Evolutionary conservation across 257 asterid genomes (phyloP), one percentile per base, ranked within the genome.

Genomic region (Gentiana dahurica): DNA sequence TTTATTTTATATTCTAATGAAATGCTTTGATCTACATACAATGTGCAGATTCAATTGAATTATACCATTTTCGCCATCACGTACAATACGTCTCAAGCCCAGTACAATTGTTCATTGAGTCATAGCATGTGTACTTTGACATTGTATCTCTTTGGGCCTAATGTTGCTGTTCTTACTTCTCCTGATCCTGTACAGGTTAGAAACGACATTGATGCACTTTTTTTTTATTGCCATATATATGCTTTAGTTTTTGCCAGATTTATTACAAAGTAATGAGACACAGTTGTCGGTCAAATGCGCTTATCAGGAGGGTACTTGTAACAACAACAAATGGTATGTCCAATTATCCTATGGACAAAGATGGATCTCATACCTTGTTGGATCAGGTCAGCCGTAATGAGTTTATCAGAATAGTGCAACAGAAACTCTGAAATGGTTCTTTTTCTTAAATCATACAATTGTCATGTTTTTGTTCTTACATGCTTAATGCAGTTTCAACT

Each of bases 311-410:
- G 65, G 57, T 12, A 34, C 10, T 12, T 13, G 61, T 24, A 24
- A 24, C 57, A 59, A 38, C 57, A n/a, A 59, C 6, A 54, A 46
- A 24, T 59, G 66, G 71, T 53, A 45, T 8, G 55, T 53, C 35
- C 33, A 66, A 47, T 6, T 66, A 60, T 36, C 51, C 8, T 66
- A 66, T 54, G 49, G 47, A 53, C 71, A 59, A 7, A 53, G 71
- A 57, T 66, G 71, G 71, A 53, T 66, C 48, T 53, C 61, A 47
- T 66, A 59, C 54, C 53, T 66, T 53, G 59, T 60, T 37, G 61
- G 65, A 59, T 66, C 71, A 66, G 71, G 71, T 66, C 8, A 36
- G 60, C 11, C 11, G 6, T 46, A 24, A 24, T 24, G 24, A 24
- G 24, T 24, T 24, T 24, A 24, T 24, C 24, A 24, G 24, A 24